phyloP scores from a whole-genome alignment of 192 early-diverging fungal species.

The Backusella liffmaniae region DNA sequence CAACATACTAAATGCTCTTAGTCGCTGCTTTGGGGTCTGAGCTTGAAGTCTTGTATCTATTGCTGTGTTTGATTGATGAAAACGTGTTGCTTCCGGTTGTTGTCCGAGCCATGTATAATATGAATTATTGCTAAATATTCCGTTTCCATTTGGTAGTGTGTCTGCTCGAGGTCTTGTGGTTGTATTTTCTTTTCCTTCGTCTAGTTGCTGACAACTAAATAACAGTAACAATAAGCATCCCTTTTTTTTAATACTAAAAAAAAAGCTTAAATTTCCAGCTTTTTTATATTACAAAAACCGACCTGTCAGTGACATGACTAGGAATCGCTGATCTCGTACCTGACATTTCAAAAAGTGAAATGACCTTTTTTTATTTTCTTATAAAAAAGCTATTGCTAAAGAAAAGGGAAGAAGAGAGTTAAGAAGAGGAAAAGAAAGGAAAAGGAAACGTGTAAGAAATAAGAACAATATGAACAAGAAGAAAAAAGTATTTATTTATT shows the following conservation, averaged over 20 bases:
- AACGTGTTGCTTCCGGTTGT: not conserved
- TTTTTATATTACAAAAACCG: not conserved
- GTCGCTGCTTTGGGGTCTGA: not conserved
- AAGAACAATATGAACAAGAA: not conserved
- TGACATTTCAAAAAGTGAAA: constrained; percentile 4
- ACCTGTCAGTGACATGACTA: not conserved
- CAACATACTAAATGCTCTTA: constrained; percentile 1
- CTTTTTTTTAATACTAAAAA: not conserved
- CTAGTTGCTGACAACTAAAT: not conserved
- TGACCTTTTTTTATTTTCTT: not conserved
- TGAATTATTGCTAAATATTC: not conserved
- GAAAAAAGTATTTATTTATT: not conserved
- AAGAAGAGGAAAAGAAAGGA: not conserved
- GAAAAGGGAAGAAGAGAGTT: not conserved
- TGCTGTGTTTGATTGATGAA: constrained; percentile 5
- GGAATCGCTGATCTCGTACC: not conserved
- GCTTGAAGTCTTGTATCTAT: not conserved
- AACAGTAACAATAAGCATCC: not conserved
- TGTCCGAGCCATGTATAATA: constrained; percentile 2
- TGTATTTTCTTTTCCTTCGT: not conserved
- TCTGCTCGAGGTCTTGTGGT: not conserved
- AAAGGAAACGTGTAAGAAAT: not conserved
- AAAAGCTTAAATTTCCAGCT: not conserved
- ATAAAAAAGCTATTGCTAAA: not conserved
- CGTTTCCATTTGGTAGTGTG: not conserved